These are phyloP conservation scores for Metschnikowia hibisci DNA, from an alignment of 805 yeast genomes.

Conservation along the genomic window DNA sequence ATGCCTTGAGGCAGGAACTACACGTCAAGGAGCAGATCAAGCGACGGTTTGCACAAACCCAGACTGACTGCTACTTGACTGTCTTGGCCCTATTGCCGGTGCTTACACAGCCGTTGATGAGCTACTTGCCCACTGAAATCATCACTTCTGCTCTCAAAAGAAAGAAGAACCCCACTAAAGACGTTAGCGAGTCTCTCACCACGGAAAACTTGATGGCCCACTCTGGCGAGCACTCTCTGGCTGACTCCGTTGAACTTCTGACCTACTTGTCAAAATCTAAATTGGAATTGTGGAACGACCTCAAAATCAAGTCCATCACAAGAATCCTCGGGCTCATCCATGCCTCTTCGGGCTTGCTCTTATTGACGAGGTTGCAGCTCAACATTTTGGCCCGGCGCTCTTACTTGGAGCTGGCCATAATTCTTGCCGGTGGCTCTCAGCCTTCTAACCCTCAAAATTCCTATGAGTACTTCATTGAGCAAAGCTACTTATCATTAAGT, in stretches of 20 bases:
- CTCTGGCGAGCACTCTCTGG: conserved; percentile 26
- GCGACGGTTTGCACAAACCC: conserved; percentile 86
- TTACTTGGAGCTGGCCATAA: conserved; percentile 74
- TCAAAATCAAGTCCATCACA: conserved; percentile 70
- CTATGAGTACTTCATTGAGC: conserved; percentile 59
- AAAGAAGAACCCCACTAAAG: conserved; percentile 39
- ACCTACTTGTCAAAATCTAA: conserved; percentile 28
- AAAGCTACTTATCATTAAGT: conserved; percentile 77
- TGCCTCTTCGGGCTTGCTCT: conserved; percentile 61
- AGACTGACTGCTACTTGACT: conserved; percentile 82
- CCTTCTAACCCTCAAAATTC: conserved; percentile 16
- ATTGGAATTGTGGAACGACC: conserved; percentile 72
- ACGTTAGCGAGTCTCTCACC: conserved; percentile 43
- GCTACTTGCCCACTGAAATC: conserved; percentile 63
- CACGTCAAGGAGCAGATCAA: conserved; percentile 52
- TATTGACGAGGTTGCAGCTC: conserved; percentile 79
- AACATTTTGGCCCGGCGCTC: conserved; percentile 85
- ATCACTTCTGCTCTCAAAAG: conserved; percentile 67
- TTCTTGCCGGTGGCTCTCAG: conserved; percentile 52
- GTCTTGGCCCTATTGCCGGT: conserved; percentile 80
- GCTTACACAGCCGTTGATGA: conserved; percentile 59
- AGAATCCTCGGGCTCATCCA: conserved; percentile 70
- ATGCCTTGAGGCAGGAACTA: conserved; percentile 37
- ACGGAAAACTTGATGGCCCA: conserved; percentile 37
- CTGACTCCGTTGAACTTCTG: conserved; percentile 15